Evolutionary conservation across 441 rosid species (phyloP).

Genomic region (Kokia cookei): DNA sequence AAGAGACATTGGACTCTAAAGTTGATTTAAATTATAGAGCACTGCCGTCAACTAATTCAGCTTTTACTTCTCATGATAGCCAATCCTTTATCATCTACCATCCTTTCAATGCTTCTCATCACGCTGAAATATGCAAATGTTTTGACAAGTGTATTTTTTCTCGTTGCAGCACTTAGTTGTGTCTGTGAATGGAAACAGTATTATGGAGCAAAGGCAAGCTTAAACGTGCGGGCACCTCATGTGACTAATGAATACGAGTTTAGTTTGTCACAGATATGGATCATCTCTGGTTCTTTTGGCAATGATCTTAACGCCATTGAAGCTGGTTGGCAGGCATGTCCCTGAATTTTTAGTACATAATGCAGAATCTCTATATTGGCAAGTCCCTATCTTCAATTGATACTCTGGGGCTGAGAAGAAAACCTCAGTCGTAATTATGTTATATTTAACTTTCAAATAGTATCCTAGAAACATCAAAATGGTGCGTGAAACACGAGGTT

Average conservation of each 20-base stretch:
- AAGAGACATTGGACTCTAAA: not conserved
- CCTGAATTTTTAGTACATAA: not conserved
- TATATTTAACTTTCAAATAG: not conserved
- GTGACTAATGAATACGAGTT: constrained; percentile 55
- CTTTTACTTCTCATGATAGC: not conserved
- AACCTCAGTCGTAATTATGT: not conserved
- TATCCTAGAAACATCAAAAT: not conserved
- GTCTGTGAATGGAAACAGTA: constrained; percentile 57
- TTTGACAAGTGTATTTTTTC: not conserved
- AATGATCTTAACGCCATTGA: constrained; percentile 64
- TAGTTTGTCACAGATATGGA: constrained; percentile 64
- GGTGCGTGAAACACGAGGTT: not conserved
- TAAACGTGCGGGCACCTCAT: constrained; percentile 63
- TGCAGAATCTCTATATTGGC: not conserved
- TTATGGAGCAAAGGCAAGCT: constrained; percentile 63
- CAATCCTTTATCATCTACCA: not conserved
- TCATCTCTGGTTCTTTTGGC: constrained; percentile 65
- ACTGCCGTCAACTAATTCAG: not conserved
- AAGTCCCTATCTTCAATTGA: not conserved
- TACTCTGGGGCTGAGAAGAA: not conserved
- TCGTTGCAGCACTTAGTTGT: constrained; percentile 55
- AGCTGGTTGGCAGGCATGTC: constrained; percentile 73
- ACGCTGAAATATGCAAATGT: not conserved
- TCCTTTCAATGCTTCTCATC: not conserved
- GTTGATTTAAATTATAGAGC: not conserved